A percentile compares a stretch with the other conserved stretches of the same genome.
phyloP scores from a whole-genome alignment of 306 rosid genomes.

The Dicorynia guianensis region DNA sequence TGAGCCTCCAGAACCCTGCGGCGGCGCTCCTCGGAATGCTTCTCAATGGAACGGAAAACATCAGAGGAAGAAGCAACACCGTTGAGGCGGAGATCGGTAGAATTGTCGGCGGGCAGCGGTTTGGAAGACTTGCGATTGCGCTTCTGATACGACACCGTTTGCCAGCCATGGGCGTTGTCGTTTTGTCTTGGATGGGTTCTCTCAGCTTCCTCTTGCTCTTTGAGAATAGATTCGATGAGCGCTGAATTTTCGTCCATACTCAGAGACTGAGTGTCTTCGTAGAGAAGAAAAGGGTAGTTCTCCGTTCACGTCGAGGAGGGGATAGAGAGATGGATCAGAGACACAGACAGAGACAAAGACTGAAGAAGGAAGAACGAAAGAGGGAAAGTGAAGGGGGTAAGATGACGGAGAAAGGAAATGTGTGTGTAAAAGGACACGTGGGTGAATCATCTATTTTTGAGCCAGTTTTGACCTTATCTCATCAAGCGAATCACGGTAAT shows the following conservation, averaged over 20 bases:
- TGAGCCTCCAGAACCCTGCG: conserved; percentile 46
- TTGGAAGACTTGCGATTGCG: conserved; percentile 53
- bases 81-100: conserved; percentile 22
- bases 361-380: not conserved
- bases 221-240: conserved; percentile 63
- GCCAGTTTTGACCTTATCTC: conserved; percentile 1
- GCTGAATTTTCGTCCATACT: conserved; percentile 73
- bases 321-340: not conserved
- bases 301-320: not conserved
- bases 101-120: conserved; percentile 2
- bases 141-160: conserved; percentile 67
- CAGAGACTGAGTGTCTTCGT: not conserved
- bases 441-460: not conserved
- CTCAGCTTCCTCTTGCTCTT: conserved; percentile 56
- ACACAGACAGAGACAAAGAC: not conserved
- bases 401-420: conserved; percentile 18
- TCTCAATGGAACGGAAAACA: conserved; percentile 55
- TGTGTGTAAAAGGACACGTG: conserved; percentile 46
- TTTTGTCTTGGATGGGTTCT: not conserved
- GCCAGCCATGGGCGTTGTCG: conserved; percentile 48
- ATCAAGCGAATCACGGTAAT: not conserved
- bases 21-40: conserved; percentile 61
- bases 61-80: conserved; percentile 34
- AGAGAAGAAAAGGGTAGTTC: not conserved
- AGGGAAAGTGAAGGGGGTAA: conserved; percentile 1